Evolutionary conservation across 331 rosid species (phyloP).

Genomic region (Ulmus americana): DNA sequence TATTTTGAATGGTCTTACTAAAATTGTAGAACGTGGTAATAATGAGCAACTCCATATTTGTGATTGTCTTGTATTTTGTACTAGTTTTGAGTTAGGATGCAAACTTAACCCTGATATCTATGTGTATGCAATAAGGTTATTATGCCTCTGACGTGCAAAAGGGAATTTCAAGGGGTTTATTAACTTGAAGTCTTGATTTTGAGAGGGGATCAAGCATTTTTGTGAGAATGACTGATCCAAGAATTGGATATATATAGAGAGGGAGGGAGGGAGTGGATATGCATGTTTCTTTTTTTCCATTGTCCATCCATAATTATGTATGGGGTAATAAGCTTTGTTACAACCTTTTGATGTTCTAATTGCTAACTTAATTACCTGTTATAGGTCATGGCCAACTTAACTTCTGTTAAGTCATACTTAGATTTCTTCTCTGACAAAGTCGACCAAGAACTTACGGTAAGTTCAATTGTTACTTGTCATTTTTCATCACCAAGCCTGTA

Average conservation of each 20-base stretch:
- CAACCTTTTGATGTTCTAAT: constrained; percentile 6
- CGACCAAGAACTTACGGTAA: constrained; percentile 63
- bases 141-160: too few species aligned
- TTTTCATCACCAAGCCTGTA: constrained; percentile 8
- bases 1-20: not conserved
- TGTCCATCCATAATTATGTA: not conserved
- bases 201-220: not conserved
- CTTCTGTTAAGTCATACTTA: constrained; percentile 69
- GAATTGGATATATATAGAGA: not conserved
- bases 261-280: not conserved
- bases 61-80: not conserved
- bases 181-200: not conserved
- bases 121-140: too few species aligned
- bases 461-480: constrained; percentile 22
- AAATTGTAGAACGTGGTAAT: not conserved
- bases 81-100: not conserved
- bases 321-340: not conserved
- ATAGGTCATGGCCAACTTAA: constrained; percentile 73
- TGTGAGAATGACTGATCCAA: not conserved
- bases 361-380: constrained; percentile 22
- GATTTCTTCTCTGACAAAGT: constrained; percentile 60
- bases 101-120: too few species aligned
- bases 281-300: not conserved
- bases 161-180: too few species aligned
- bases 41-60: not conserved